Percentiles rank a stretch among this genome's conserved stretches.
Conservation (phyloP, 2,329 filamentous ascomycete genomes). For the Aschersonia sp. region DNA sequence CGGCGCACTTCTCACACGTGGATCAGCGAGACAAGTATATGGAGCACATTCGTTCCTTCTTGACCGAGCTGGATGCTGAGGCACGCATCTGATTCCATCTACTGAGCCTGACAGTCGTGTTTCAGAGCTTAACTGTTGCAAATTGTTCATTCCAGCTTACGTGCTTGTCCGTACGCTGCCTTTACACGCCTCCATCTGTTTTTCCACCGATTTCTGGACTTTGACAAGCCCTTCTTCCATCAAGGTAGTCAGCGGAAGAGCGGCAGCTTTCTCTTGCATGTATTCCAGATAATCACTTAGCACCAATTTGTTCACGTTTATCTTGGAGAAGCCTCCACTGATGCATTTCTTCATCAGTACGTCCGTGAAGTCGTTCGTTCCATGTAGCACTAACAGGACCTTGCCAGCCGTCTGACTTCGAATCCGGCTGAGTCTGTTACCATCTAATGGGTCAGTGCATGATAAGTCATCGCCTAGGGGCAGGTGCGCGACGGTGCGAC, state of each 20-base stretch:
- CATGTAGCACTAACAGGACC: slow-evolving; percentile 35
- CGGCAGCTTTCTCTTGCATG: slow-evolving; percentile 22
- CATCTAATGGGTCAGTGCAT: background rate
- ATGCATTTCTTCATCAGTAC: slow-evolving; percentile 38
- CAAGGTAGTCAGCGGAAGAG: slow-evolving; percentile 18
- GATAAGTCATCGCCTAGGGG: too few species aligned
- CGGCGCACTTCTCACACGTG: slow-evolving; percentile 18
- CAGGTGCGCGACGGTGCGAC: background rate
- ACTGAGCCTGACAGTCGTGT: too few species aligned
- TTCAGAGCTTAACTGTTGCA: too few species aligned
- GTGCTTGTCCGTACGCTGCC: background rate
- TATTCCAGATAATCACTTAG: slow-evolving; percentile 27
- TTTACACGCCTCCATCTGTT: slow-evolving; percentile 29
- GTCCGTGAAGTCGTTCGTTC: slow-evolving; percentile 38
- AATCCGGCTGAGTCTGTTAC: slow-evolving; percentile 20
- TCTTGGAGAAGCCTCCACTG: slow-evolving; percentile 33
- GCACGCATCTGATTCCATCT: too few species aligned
- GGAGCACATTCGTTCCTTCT: background rate
- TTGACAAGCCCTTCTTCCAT: slow-evolving; percentile 30
- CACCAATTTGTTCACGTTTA: slow-evolving; percentile 43
- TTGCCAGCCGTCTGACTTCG: slow-evolving; percentile 15
- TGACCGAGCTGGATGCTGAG: too few species aligned
- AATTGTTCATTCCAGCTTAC: too few species aligned
- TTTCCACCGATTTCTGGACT: slow-evolving; percentile 25
- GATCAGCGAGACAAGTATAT: slow-evolving; percentile 16